Percentiles rank a stretch among this genome's conserved stretches.
These are phyloP conservation scores for Tylopilus vinaceipallidus DNA, from an alignment of 768 basidiomycete genomes.

Conservation along the genomic window DNA sequence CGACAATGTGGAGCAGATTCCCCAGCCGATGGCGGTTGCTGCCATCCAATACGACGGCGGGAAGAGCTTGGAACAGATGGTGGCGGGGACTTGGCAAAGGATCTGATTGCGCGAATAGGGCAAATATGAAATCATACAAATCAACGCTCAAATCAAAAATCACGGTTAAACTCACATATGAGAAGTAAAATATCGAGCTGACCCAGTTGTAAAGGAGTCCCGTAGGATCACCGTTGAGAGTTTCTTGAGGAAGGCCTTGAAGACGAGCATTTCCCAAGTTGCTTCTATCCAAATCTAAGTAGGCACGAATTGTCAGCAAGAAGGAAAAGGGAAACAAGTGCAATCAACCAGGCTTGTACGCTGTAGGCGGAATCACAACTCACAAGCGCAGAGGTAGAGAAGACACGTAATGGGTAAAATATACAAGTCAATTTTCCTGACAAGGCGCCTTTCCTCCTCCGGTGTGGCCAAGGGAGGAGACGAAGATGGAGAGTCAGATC, in stretches of 20 bases:
- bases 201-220: constrained; percentile 72
- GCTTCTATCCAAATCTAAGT: constrained; percentile 59
- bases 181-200: constrained; percentile 74
- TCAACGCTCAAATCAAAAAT: too few relatives aligned
- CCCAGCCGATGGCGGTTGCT: constrained; percentile 67
- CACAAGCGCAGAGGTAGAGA: constrained; percentile 75
- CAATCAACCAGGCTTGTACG: too few relatives aligned
- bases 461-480: constrained; percentile 22
- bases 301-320: constrained; percentile 1
- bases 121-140: neutral
- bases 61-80: constrained; percentile 61
- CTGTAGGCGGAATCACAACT: constrained; percentile 19
- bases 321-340: neutral
- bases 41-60: constrained; percentile 71
- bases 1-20: constrained; percentile 70
- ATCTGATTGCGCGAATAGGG: constrained; percentile 42
- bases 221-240: constrained; percentile 62
- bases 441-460: constrained; percentile 35
- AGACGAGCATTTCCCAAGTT: constrained; percentile 80
- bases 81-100: constrained; percentile 65
- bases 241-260: constrained; percentile 67
- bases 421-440: constrained; percentile 36
- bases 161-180: constrained; percentile 51
- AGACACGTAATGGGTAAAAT: constrained; percentile 59
- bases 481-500: neutral